Percentiles rank a stretch among this genome's conserved stretches.
Evolutionary conservation across 1,284 basidiomycete genomes (phyloP).

Genomic region (Quambalaria eucalypti): DNA sequence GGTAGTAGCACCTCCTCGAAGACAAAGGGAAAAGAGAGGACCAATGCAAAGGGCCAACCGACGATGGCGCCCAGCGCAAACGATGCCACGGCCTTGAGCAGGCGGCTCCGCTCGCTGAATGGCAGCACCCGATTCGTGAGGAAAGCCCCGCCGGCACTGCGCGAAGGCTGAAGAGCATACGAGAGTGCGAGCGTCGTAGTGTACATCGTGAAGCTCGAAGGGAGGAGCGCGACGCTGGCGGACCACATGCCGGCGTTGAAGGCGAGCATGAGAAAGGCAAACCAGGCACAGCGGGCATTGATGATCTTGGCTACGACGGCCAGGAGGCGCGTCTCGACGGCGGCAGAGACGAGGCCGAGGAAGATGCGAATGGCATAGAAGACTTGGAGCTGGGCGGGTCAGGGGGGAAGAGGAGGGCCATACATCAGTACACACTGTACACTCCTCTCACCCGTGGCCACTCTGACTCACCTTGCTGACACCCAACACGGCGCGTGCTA

Average conservation of each 20-base stretch:
- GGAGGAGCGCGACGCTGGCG: constrained; percentile 47
- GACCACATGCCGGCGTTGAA: constrained; percentile 76
- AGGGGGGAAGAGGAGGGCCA: constrained; percentile 5
- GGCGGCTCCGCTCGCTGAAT: constrained; percentile 14
- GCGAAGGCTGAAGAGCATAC: constrained; percentile 63
- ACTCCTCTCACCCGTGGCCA: not conserved
- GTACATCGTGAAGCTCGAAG: constrained; percentile 92
- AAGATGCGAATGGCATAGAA: constrained; percentile 82
- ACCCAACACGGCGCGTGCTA: not conserved
- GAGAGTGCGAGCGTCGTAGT: constrained; percentile 72
- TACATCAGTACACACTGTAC: constrained; percentile 2
- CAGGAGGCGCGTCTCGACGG: constrained; percentile 78
- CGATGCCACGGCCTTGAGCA: constrained; percentile 56
- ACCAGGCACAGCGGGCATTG: constrained; percentile 80
- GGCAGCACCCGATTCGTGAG: constrained; percentile 2
- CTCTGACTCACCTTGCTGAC: constrained; percentile 3
- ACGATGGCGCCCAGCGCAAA: constrained; percentile 78
- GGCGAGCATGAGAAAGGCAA: constrained; percentile 74
- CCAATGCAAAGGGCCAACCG: constrained; percentile 90
- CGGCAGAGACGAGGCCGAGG: constrained; percentile 64
- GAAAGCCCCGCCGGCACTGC: not conserved
- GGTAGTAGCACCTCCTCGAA: constrained; percentile 77
- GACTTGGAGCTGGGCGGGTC: constrained; percentile 57
- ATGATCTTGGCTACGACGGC: constrained; percentile 69
- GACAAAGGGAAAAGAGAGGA: constrained; percentile 78